Percentiles rank a stretch among this genome's conserved stretches.
These are phyloP conservation scores for Scutellaria galericulata DNA, from an alignment of 257 asterid species.

Conservation along the genomic window DNA sequence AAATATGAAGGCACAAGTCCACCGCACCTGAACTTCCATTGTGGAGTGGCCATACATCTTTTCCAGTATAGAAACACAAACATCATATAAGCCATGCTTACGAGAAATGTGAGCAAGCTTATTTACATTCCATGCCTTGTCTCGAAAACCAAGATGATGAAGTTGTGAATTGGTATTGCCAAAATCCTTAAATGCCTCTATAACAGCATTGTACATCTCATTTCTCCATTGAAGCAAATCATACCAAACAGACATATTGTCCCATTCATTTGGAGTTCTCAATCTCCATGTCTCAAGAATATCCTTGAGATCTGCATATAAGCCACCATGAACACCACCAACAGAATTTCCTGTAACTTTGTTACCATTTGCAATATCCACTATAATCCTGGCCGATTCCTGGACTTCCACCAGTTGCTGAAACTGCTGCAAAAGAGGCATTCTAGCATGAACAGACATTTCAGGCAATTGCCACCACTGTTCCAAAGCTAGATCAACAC, in stretches of 20 bases:
- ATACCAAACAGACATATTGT: conserved; percentile 95
- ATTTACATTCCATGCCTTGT: conserved; percentile 99
- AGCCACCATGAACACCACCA: conserved; percentile 79
- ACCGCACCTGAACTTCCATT: conserved; percentile 96
- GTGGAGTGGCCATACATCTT: conserved; percentile 99
- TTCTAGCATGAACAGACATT: conserved; percentile 93
- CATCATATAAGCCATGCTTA: conserved; percentile 89
- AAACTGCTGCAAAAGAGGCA: conserved; percentile 96
- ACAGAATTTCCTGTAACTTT: conserved; percentile 81
- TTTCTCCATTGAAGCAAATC: conserved; percentile 99
- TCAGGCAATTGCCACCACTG: conserved; percentile 99
- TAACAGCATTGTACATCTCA: conserved; percentile 93
- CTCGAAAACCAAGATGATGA: conserved; percentile 98
- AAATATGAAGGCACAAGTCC: conserved; percentile 26
- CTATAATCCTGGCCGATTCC: conserved; percentile 90
- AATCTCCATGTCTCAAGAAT: conserved; percentile 99
- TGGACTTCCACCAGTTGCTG: conserved; percentile 99
- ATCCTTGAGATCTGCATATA: conserved; percentile 95
- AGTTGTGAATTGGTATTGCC: conserved; percentile 81
- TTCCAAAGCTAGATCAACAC: conserved; percentile 96
- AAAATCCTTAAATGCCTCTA: conserved; percentile 93
- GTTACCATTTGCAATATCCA: conserved; percentile 91
- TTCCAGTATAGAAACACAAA: conserved; percentile 90
- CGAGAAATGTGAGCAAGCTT: conserved; percentile 97
- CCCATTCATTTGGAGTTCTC: conserved; percentile 99